phyloP scores from a whole-genome alignment of 257 asterid genomes.

The Paulownia fortunei region DNA sequence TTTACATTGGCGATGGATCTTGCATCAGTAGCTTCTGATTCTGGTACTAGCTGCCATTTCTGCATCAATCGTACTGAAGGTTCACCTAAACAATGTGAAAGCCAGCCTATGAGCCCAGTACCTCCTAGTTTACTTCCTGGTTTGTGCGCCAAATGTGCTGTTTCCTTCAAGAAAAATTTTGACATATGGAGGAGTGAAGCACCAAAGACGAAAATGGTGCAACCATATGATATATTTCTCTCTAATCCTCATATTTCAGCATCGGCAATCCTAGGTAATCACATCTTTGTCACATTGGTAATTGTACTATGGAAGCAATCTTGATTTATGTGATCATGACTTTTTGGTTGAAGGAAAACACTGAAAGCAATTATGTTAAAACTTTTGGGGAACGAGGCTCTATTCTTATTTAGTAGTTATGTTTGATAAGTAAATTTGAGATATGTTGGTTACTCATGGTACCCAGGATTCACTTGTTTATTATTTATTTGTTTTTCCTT shows the following conservation, averaged over 20 bases:
- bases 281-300: background rate
- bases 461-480: background rate
- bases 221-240: conserved; percentile 74
- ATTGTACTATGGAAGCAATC: background rate
- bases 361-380: background rate
- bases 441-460: background rate
- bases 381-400: conserved; percentile 4
- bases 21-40: conserved; percentile 60
- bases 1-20: conserved; percentile 66
- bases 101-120: conserved; percentile 32
- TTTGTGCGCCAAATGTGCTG: conserved; percentile 68
- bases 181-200: conserved; percentile 79
- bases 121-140: conserved; percentile 65
- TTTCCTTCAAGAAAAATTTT: conserved; percentile 63
- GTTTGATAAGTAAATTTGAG: conserved; percentile 3
- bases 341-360: conserved; percentile 12
- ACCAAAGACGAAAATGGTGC: conserved; percentile 72
- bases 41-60: conserved; percentile 68
- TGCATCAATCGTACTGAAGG: conserved; percentile 65
- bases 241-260: conserved; percentile 84
- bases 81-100: conserved; percentile 53
- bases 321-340: background rate
- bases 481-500: background rate
- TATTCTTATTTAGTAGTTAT: background rate
- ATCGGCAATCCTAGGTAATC: conserved; percentile 67